Evolutionary conservation across 805 yeast genomes (phyloP).

Genomic region (Yamadazyma sp.): DNA sequence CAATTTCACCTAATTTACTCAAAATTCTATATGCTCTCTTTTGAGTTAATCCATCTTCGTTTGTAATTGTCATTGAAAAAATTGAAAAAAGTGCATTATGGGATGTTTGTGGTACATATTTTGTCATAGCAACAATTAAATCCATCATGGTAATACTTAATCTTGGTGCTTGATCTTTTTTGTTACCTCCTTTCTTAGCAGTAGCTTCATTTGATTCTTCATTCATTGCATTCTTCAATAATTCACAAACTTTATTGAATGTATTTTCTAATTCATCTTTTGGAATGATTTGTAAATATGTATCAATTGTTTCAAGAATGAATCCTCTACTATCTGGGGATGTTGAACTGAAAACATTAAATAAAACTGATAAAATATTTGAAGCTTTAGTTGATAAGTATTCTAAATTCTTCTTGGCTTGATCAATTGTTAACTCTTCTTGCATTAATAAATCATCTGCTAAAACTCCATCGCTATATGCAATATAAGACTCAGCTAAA

Average conservation of each 20-base stretch:
- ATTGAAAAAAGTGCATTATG: conserved; percentile 77
- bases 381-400: conserved; percentile 65
- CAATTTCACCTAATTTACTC: conserved; percentile 66
- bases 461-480: conserved; percentile 58
- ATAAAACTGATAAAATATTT: conserved; percentile 79
- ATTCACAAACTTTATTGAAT: conserved; percentile 80
- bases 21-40: conserved; percentile 86
- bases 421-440: conserved; percentile 55
- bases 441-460: conserved; percentile 55
- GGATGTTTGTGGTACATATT: conserved; percentile 68
- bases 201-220: conserved; percentile 38
- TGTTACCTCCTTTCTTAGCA: neutral
- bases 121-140: conserved; percentile 80
- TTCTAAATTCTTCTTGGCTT: conserved; percentile 56
- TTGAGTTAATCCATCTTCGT: conserved; percentile 66
- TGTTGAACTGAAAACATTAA: conserved; percentile 92
- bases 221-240: conserved; percentile 73
- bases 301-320: conserved; percentile 82
- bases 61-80: conserved; percentile 61
- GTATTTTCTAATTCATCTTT: conserved; percentile 66
- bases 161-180: conserved; percentile 39
- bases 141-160: conserved; percentile 88
- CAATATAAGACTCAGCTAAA: conserved; percentile 72
- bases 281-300: conserved; percentile 68
- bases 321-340: conserved; percentile 78